phyloP scores from a whole-genome alignment of 2,329 filamentous ascomycete species.

The Fusarium chlamydosporum region DNA sequence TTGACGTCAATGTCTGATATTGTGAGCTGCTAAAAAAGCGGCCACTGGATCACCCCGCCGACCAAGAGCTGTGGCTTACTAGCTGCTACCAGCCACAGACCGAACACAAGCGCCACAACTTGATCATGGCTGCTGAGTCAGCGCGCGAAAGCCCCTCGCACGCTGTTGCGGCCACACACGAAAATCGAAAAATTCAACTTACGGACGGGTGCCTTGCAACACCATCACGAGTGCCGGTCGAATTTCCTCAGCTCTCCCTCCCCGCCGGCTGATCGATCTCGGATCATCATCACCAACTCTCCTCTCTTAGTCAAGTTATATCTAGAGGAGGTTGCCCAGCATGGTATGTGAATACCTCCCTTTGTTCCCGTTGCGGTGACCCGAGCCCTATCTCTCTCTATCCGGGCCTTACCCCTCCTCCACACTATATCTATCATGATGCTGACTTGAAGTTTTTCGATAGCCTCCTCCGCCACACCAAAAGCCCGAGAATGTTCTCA shows the following conservation, averaged over 20 bases:
- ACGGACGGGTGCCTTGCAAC: constrained; percentile 53
- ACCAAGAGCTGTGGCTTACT: constrained; percentile 12
- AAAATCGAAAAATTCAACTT: constrained; percentile 62
- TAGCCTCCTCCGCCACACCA: constrained; percentile 96
- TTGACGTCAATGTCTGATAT: not conserved
- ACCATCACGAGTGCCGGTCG: constrained; percentile 58
- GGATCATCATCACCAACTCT: constrained; percentile 56
- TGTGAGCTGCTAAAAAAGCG: not conserved
- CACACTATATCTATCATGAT: constrained; percentile 47
- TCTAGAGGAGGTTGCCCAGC: constrained; percentile 67
- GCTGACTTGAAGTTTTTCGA: constrained; percentile 48
- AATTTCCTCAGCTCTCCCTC: constrained; percentile 55
- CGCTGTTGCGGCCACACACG: constrained; percentile 60
- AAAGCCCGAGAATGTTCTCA: constrained; percentile 99
- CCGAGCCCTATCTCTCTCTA: constrained; percentile 39
- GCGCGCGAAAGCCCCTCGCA: constrained; percentile 57
- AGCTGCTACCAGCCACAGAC: not conserved
- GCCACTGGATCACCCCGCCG: not conserved
- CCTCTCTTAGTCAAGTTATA: constrained; percentile 56
- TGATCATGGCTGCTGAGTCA: constrained; percentile 51
- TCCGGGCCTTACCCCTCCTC: constrained; percentile 50
- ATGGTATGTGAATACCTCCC: constrained; percentile 58
- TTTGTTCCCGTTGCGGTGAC: constrained; percentile 33
- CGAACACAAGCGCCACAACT: constrained; percentile 31
- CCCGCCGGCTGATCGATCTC: constrained; percentile 57